A percentile compares a stretch with the other conserved stretches of the same genome.
phyloP scores from a whole-genome alignment of 768 basidiomycete genomes.

The Macrolepiota dolichaula region DNA sequence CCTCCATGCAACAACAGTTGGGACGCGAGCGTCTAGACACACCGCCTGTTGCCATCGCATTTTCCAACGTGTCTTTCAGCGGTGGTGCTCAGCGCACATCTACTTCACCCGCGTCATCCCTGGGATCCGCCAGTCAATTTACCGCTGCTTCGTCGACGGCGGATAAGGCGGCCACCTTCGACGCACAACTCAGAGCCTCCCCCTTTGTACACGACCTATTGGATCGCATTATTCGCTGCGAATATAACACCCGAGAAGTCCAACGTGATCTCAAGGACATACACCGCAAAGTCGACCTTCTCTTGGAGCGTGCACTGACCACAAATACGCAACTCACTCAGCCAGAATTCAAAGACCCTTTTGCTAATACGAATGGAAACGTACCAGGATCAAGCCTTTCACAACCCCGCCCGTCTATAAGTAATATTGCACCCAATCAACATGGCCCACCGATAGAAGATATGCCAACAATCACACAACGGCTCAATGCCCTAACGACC shows the following conservation, averaged over 20 bases:
- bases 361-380: slow-evolving; percentile 42
- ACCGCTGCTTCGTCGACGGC: slow-evolving; percentile 17
- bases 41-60: slow-evolving; percentile 40
- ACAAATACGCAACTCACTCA: slow-evolving; percentile 28
- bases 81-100: slow-evolving; percentile 44
- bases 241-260: slow-evolving; percentile 66
- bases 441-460: slow-evolving; percentile 58
- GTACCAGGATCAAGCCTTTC: slow-evolving; percentile 20
- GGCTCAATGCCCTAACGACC: slow-evolving; percentile 74
- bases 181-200: slow-evolving; percentile 71
- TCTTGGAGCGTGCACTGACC: slow-evolving; percentile 65
- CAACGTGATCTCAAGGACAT: slow-evolving; percentile 73
- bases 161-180: slow-evolving; percentile 51
- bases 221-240: slow-evolving; percentile 70
- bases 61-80: slow-evolving; percentile 38
- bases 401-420: slow-evolving; percentile 55
- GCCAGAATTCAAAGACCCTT: slow-evolving; percentile 85
- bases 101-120: slow-evolving; percentile 74
- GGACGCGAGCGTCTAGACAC: slow-evolving; percentile 37
- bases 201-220: slow-evolving; percentile 75
- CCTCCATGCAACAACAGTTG: slow-evolving; percentile 27
- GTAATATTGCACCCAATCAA: slow-evolving; percentile 73
- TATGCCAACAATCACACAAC: slow-evolving; percentile 71
- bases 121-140: slow-evolving; percentile 70
- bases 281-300: slow-evolving; percentile 71